Evolutionary conservation across 306 rosid genomes (phyloP), one percentile per base, ranked within the genome.

Genomic region (Vigna unguiculata): DNA sequence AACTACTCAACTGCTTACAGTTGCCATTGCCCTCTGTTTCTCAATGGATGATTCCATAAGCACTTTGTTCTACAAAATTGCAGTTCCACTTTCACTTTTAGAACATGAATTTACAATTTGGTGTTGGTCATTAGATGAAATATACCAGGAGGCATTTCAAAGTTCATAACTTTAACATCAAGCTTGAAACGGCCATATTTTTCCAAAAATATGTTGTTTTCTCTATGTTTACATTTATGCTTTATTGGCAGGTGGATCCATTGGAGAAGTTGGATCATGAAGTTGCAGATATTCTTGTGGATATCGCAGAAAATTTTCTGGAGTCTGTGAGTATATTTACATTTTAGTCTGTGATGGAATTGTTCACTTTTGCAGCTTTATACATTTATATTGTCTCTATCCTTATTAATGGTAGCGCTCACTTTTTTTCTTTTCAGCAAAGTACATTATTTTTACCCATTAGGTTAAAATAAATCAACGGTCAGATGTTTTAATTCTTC

Each of bases 231-330:
- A 67, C 65, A 51, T 59, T 62, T 80, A 43, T 78, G 28, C 82
- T 84, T 82, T 65, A 72, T 76, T 74, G 82, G 60, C 83, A 95
- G 97, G 88, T 92, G 52, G 97, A 92, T 89, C 93, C 99, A 30
- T 78, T 79, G 22, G 97, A 92, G 86, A 90, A 73, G 82, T 79
- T 95, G 86, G 97, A 92, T 77, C 91, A 96, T 60, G 97, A 92
- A 77, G 97, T 95, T 79, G 97, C 90, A 60, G 99, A 91, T 67
- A 64, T 92, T 80, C 96, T 95, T 83, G 87, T 91, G 73, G 97
- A 92, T 73, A 85, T 95, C 63, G 97, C 97, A 25, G 97, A 95
- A 63, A 90, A 91, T 45, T 95, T 95, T 88, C 89, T 95, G n/a
- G 99, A 95, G 71, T 89, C 97, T 20, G 99, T 90, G 74, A 92